Evolutionary conservation across 2,329 filamentous ascomycete genomes (phyloP), one percentile per base, ranked within the genome.

Genomic region (Alternaria tenuissima): DNA sequence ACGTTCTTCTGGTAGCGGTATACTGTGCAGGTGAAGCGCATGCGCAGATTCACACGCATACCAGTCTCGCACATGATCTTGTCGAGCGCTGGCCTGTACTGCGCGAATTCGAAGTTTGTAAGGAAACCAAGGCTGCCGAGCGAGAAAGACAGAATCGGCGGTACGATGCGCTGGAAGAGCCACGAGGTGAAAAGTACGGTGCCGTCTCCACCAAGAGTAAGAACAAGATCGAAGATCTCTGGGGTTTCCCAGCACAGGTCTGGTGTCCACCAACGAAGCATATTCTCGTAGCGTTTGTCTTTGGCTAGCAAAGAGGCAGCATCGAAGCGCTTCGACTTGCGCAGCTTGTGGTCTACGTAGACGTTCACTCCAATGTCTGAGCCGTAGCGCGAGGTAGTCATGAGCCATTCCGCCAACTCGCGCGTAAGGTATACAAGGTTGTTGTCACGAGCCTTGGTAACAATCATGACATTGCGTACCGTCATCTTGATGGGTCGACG

Each of bases 11-110:
- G 73, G 67, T 90, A 86, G 44, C 94, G 91, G 82, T 94, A 97
- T 8, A 99, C 94, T 0, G 95, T 98, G 81, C 94, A 98, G 16
- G 95, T 99, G 79, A 99, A 99, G 63, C 95, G 91, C 95, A 99
- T 99, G 68, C 95, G 93, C 69, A 99, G 84, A 75, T 97, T 98
- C 62, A 98, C 94, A 55, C 94, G 91, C 94, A 99, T 98, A 57
- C 95, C 95, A 2, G 91, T 88, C 58, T 96, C 92, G 62, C 93
- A 93, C 93, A 99, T 96, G 68, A 98, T 87, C 55, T 89, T 89
- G 79, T 92, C 90, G 34, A 99, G 86, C 73, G 96, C 92, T 60
- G 91, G 85, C 79, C 93, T 93, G 83, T 97, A 97, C 69, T 90
- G 87, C 63, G 92, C 88, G 75, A 95, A 99, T 75, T 94, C 88